These are phyloP conservation scores for Lepidium aucheri DNA, from an alignment of 345 rosid species.

Conservation along the genomic window DNA sequence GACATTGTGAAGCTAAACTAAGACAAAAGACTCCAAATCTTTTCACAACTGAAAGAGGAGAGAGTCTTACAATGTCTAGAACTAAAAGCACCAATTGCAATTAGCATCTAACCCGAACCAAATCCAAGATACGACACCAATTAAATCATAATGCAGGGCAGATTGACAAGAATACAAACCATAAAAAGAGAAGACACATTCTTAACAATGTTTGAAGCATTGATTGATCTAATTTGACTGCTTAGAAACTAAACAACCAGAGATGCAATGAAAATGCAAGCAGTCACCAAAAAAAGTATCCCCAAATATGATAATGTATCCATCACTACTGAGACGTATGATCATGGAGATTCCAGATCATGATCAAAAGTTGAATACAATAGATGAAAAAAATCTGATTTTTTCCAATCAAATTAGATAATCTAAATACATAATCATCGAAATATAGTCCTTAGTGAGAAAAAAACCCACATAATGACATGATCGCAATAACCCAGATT, in stretches of 20 bases:
- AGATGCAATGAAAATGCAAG: neutral
- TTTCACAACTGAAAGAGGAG: neutral
- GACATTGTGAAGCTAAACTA: neutral
- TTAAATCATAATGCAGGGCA: neutral
- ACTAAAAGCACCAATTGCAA: neutral
- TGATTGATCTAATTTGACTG: neutral
- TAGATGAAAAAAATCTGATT: neutral
- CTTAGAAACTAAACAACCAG: neutral
- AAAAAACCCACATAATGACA: neutral
- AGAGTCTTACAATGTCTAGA: neutral
- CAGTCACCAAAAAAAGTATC: neutral
- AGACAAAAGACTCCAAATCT: neutral
- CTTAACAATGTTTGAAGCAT: neutral
- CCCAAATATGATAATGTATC: neutral
- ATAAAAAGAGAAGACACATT: neutral
- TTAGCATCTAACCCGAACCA: neutral
- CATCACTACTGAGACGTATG: neutral
- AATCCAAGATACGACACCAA: neutral
- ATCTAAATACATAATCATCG: conserved; percentile 1
- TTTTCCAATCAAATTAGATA: neutral
- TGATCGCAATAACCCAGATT: conserved; percentile 13
- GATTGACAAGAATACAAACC: neutral
- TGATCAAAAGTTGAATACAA: neutral
- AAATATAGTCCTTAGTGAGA: neutral
- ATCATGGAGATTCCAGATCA: neutral